Percentiles rank a stretch among this genome's conserved stretches.
These are phyloP conservation scores for Diaporthe velutina DNA, from an alignment of 2,329 filamentous ascomycete genomes.

Conservation along the genomic window DNA sequence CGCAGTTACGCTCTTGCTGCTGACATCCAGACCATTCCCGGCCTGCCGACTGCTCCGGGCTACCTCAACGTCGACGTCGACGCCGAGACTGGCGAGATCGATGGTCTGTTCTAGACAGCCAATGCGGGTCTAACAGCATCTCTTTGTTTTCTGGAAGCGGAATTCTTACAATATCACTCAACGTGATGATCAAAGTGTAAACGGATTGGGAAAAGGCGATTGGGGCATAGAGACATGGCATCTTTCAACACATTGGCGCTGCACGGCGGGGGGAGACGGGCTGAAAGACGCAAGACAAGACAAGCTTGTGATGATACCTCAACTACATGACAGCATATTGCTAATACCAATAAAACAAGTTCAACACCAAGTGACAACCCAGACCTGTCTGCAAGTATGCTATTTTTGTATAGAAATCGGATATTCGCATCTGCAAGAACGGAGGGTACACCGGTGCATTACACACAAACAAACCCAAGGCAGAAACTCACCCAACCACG, in stretches of 20 bases:
- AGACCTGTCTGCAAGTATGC: no score
- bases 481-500: no score
- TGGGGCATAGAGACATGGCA: constrained; percentile 22
- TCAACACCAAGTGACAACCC: constrained; percentile 2
- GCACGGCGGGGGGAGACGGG: not conserved
- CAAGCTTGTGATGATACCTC: constrained; percentile 34
- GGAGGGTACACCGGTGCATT: no score
- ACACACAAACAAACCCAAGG: no score
- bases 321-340: constrained; percentile 30
- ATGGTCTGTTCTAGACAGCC: constrained; percentile 82
- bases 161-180: constrained; percentile 3
- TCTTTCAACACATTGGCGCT: constrained; percentile 40
- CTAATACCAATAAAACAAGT: constrained; percentile 29
- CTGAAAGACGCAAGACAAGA: constrained; percentile 10
- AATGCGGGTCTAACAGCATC: no score
- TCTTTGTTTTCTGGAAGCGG: not conserved
- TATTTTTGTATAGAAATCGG: not conserved
- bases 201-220: not conserved
- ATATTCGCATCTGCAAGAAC: no score
- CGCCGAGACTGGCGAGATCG: constrained; percentile 85
- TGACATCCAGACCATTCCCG: constrained; percentile 98
- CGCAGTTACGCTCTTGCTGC: constrained; percentile 89
- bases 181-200: constrained; percentile 9
- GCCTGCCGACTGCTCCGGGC: constrained; percentile 92
- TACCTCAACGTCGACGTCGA: constrained; percentile 95